These are phyloP conservation scores for Aureoboletus auriporus DNA, from an alignment of 768 basidiomycete species.

Conservation along the genomic window DNA sequence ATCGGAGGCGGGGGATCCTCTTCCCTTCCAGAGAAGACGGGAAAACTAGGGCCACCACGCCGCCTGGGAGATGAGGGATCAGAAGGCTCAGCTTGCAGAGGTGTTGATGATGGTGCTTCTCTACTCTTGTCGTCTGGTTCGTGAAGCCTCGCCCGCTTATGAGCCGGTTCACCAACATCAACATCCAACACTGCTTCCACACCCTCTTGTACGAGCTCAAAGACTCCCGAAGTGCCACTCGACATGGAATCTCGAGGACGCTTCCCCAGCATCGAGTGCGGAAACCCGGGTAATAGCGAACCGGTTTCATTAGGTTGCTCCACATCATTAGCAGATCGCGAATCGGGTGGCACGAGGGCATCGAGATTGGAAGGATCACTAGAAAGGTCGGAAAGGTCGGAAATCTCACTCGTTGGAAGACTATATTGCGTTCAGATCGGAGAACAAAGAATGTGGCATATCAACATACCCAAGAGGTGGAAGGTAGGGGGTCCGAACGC, in stretches of 20 bases:
- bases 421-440: constrained; percentile 17
- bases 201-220: constrained; percentile 42
- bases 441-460: background rate
- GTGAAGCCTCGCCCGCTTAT: constrained; percentile 48
- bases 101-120: constrained; percentile 8
- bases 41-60: constrained; percentile 40
- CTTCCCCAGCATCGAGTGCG: constrained; percentile 59
- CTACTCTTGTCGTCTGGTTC: constrained; percentile 24
- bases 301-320: constrained; percentile 13
- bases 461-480: constrained; percentile 24
- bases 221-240: constrained; percentile 38
- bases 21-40: constrained; percentile 43
- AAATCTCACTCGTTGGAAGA: constrained; percentile 15
- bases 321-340: constrained; percentile 3
- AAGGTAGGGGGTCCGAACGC: constrained; percentile 29
- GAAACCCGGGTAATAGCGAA: constrained; percentile 33
- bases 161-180: constrained; percentile 40
- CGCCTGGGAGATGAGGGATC: constrained; percentile 11
- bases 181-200: constrained; percentile 37
- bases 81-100: constrained; percentile 15
- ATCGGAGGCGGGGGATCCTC: constrained; percentile 49
- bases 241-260: constrained; percentile 52
- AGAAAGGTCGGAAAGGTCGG: constrained; percentile 15
- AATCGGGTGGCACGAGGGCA: constrained; percentile 5
- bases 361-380: constrained; percentile 22